A percentile compares a stretch with the other conserved stretches of the same genome.
phyloP scores from a whole-genome alignment of 2,329 filamentous ascomycete species.

The Tolypocladium ophioglossoides region DNA sequence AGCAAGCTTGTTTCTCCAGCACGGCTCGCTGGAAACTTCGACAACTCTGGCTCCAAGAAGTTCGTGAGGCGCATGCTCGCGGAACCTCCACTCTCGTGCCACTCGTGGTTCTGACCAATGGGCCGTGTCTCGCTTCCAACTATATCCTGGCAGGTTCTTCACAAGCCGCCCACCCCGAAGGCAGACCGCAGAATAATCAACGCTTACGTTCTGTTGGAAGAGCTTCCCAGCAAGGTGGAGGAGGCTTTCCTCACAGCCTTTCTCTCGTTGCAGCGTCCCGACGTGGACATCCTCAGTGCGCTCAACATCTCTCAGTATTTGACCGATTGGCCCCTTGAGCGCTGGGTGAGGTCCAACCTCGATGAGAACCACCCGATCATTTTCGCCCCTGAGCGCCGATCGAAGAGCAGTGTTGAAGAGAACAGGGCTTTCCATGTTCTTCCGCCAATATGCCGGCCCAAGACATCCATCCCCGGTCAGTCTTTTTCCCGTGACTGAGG shows the following conservation, averaged over 20 bases:
- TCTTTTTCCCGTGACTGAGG: conserved; percentile 18
- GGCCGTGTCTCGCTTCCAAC: conserved; percentile 23
- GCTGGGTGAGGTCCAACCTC: conserved; percentile 13
- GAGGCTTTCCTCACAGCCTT: conserved; percentile 4
- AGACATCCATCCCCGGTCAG: conserved; percentile 8
- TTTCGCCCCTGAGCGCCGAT: neutral
- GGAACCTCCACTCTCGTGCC: conserved; percentile 18
- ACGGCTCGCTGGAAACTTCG: conserved; percentile 6
- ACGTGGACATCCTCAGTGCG: conserved; percentile 4
- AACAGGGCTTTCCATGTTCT: conserved; percentile 19
- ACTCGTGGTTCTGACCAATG: conserved; percentile 22
- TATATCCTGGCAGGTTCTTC: conserved; percentile 23
- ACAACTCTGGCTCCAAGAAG: conserved; percentile 15
- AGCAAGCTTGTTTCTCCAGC: conserved; percentile 12
- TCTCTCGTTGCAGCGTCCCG: conserved; percentile 7
- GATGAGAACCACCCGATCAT: conserved; percentile 4
- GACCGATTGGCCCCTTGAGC: conserved; percentile 6
- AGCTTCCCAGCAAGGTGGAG: conserved; percentile 15
- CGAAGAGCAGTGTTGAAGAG: conserved; percentile 10
- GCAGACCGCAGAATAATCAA: conserved; percentile 5
- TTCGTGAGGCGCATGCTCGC: conserved; percentile 24
- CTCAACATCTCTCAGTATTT: conserved; percentile 4
- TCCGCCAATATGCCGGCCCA: conserved; percentile 15
- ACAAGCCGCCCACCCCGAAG: conserved; percentile 1
- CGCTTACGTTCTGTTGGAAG: conserved; percentile 7